Conservation (phyloP, 2,329 filamentous ascomycete species). For the Zopfia rhizophila region DNA sequence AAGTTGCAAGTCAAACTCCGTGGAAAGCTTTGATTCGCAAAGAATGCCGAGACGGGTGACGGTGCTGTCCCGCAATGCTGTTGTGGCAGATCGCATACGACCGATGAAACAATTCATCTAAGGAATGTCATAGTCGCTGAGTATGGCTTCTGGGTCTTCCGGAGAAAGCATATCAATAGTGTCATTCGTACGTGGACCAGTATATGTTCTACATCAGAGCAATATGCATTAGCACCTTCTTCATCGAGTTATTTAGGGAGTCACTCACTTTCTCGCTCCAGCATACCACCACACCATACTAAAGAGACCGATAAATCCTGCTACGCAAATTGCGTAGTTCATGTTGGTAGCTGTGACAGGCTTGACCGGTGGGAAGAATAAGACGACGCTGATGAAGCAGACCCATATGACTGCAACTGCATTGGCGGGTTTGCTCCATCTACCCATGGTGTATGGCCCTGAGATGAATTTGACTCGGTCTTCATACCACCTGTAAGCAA, state of each 20-base stretch:
- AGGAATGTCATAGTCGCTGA: conserved; percentile 46
- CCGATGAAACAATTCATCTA: conserved; percentile 17
- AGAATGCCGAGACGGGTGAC: not conserved
- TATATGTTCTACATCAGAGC: conserved; percentile 61
- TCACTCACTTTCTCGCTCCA: conserved; percentile 49
- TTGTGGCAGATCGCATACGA: not conserved
- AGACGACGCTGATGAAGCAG: conserved; percentile 69
- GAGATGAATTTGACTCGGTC: conserved; percentile 64
- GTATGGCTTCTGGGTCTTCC: conserved; percentile 52
- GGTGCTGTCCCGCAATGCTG: not conserved
- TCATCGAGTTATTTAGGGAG: conserved; percentile 1
- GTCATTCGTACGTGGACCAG: conserved; percentile 67
- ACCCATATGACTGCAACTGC: conserved; percentile 69
- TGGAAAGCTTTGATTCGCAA: conserved; percentile 14
- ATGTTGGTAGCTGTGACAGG: conserved; percentile 58
- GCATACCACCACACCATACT: conserved; percentile 58
- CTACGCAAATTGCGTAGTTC: conserved; percentile 61
- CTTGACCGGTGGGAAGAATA: conserved; percentile 61
- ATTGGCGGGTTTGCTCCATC: conserved; percentile 66
- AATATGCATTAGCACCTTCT: conserved; percentile 15
- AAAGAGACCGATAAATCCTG: conserved; percentile 60
- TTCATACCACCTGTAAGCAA: conserved; percentile 66
- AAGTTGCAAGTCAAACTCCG: conserved; percentile 6
- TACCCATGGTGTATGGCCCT: conserved; percentile 68
- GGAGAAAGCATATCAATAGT: conserved; percentile 56